phyloP scores from a whole-genome alignment of 345 rosid genomes.

The Capsella bursapastoris region DNA sequence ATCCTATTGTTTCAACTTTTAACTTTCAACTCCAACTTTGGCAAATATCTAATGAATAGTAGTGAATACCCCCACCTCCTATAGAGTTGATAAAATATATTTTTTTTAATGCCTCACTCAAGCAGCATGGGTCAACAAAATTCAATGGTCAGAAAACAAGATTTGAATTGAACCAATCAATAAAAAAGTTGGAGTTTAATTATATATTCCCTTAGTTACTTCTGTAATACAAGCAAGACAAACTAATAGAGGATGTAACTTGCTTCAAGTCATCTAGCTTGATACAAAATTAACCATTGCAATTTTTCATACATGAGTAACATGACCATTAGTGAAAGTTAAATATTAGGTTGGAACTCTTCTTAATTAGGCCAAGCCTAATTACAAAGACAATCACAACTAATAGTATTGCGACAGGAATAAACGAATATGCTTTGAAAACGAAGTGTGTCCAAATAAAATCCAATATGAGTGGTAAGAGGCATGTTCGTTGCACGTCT shows the following conservation, averaged over 20 bases:
- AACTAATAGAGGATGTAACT: not conserved
- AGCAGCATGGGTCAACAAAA: constrained; percentile 30
- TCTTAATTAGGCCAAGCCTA: not conserved
- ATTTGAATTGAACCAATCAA: constrained; percentile 43
- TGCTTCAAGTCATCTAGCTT: not conserved
- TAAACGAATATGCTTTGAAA: constrained; percentile 43
- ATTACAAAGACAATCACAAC: constrained; percentile 7
- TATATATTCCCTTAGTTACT: not conserved
- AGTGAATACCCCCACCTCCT: not conserved
- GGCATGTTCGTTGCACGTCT: constrained; percentile 45
- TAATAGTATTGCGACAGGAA: constrained; percentile 18
- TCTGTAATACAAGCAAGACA: not conserved
- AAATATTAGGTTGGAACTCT: not conserved
- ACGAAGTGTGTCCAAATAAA: constrained; percentile 21
- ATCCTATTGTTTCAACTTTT: no score
- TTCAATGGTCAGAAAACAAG: constrained; percentile 26
- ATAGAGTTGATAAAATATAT: constrained; percentile 17
- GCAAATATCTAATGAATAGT: not conserved
- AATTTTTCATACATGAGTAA: not conserved
- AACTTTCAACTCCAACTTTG: not conserved
- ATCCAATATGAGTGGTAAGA: constrained; percentile 31
- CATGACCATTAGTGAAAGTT: not conserved
- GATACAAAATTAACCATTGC: not conserved
- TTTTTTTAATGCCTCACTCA: not conserved
- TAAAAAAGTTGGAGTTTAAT: constrained; percentile 10